Base-by-base conservation (phyloP, 371 early-diverging fungal genomes). In the Apophysomyces variabilis region DNA sequence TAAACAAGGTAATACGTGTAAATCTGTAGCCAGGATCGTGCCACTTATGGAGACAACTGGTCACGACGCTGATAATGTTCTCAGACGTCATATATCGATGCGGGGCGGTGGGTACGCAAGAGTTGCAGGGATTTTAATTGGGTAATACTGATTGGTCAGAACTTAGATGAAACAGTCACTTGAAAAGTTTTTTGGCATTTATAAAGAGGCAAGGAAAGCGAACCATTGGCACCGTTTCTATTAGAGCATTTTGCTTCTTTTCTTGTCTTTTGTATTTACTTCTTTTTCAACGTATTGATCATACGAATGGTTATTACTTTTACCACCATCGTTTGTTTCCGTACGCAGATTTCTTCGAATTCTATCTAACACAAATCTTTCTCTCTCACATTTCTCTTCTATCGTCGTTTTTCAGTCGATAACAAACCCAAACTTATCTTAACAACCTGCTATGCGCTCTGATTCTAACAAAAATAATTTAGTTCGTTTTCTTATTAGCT, bases 401-500 rank as follows among this genome's bases (percentile, higher is more conserved):
- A 64, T 61, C 62, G 50, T 46, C 50, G 37, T 41, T 16, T 61
- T 46, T 66, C 41, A 13, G 46, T 66, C 50, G 54, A 43, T 26
- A 26, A 26, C 38, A 64, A 57, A 64, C 26, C 65, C 18, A 38
- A 57, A 26, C 37, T 47, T 21, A 47, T 36, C 46, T 61, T 32
- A 41, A 47, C 43, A 46, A 39, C 47, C 59, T 71, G 65, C 68
- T 76, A 74, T 79, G 74, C 75, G 63, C 71, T 67, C 69, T 69
- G 77, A 73, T 62, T 70, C 68, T 67, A 66, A 71, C 58, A 70
- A 68, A 44, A 73, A 75, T 64, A 75, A 78, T 66, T 66, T 75
- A 66, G 75, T 73, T 64, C 77, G 77, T 65, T 77, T 71, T 67
- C 70, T 76, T 66, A 70, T 79, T 67, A 73, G 75, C 69, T 75